Percentiles rank a stretch among this genome's conserved stretches.
Conservation (phyloP, 169 alveolate species). For the Eimeria mitis region DNA sequence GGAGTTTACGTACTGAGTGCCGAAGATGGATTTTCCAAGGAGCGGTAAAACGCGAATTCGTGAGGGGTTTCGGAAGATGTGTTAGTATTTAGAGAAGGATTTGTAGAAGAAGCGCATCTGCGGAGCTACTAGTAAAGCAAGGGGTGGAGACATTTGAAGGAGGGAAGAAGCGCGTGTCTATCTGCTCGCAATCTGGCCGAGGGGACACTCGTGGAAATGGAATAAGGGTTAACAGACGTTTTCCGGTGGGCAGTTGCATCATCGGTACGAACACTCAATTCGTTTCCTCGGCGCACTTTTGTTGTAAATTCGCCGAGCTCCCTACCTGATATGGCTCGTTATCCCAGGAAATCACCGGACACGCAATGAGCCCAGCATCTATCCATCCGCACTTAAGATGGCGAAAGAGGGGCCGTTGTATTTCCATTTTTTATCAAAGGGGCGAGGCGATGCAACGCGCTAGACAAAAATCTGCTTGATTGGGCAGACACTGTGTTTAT, state of each 20-base stretch:
- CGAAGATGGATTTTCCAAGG: neutral
- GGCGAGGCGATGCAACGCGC: no score
- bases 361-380: neutral
- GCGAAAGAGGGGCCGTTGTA: neutral
- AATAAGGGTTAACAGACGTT: neutral
- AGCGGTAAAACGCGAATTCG: neutral
- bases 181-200: neutral
- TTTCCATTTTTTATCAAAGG: neutral
- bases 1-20: neutral
- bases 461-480: no score
- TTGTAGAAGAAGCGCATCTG: neutral
- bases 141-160: neutral
- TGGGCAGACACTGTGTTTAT: no score
- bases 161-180: neutral
- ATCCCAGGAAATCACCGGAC: neutral
- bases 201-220: neutral
- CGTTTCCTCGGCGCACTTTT: neutral
- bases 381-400: neutral
- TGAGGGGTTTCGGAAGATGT: neutral
- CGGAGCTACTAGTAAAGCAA: neutral
- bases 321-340: neutral
- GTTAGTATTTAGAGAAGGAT: neutral
- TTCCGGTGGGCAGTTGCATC: neutral
- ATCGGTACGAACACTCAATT: neutral
- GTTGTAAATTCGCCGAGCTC: neutral